These are phyloP conservation scores for Ganoderma meredithae DNA, from an alignment of 1,284 basidiomycete species.

Conservation along the genomic window DNA sequence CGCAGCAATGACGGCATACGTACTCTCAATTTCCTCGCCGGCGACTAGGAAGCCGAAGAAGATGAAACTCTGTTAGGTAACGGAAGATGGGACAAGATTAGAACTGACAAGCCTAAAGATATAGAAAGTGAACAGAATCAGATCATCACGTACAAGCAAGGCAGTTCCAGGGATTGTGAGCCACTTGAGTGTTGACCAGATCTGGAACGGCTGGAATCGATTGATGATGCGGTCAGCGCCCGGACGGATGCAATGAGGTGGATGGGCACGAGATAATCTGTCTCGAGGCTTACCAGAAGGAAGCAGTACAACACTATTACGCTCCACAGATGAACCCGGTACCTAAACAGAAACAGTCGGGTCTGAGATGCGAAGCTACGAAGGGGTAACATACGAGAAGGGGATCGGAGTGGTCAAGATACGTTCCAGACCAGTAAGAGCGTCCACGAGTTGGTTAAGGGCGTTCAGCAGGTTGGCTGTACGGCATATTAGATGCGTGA, in stretches of 20 bases:
- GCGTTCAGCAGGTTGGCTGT: constrained; percentile 60
- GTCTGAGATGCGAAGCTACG: neutral
- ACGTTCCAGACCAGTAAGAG: constrained; percentile 75
- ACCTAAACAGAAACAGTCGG: constrained; percentile 46
- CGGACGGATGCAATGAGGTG: neutral
- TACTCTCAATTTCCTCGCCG: constrained; percentile 77
- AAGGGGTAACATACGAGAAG: constrained; percentile 58
- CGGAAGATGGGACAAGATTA: neutral
- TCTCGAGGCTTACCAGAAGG: constrained; percentile 51
- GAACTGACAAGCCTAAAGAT: neutral
- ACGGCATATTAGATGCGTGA: neutral
- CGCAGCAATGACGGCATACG: constrained; percentile 33
- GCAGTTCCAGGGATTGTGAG: constrained; percentile 70
- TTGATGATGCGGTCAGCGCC: neutral
- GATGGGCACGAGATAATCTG: neutral
- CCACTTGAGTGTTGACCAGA: constrained; percentile 66
- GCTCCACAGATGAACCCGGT: constrained; percentile 70
- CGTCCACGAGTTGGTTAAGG: constrained; percentile 68
- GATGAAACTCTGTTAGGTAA: constrained; percentile 52
- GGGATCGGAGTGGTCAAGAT: constrained; percentile 85
- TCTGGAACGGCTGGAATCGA: constrained; percentile 67
- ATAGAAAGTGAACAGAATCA: constrained; percentile 4
- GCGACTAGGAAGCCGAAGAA: constrained; percentile 77
- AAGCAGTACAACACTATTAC: constrained; percentile 67
- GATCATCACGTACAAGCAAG: constrained; percentile 41